Evolutionary conservation across 2,329 filamentous ascomycete species (phyloP), one percentile per base, ranked within the genome.

Genomic region (Colletotrichum sp.): DNA sequence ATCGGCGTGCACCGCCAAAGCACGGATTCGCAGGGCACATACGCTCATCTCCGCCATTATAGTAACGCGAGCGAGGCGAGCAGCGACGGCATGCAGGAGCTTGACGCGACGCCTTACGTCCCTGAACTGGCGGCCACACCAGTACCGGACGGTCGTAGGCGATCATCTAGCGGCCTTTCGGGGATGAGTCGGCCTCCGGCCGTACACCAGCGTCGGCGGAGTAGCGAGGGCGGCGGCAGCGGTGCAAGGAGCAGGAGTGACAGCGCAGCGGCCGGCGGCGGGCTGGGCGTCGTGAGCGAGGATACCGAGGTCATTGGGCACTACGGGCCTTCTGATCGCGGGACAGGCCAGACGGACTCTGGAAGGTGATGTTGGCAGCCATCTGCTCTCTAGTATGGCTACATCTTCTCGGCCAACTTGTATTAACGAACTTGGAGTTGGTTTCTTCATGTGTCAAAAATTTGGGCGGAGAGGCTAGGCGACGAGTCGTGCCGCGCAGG

Each of bases 11-110:
- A 81, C 43, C 79, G 82, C 4, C 78, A 76, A 32, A 87, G 84
- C 77, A 79, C 79, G 34, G 87, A 88, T 63, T 87, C 86, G 4
- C 82, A 84, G 65, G 81, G 79, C 16, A 79, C 78, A 5, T 83
- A 82, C 69, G 77, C 75, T 3, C 87, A 88, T 69, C 81, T 82
- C 61, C 85, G 88, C 3, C 82, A 87, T 7, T 80, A 80, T 59
- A 89, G 87, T 79, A 84, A 87, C 75, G 82, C 84, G 7, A 89
- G 87, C 58, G 87, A 89, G 63, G 80, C 83, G 6, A 84, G 84
- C 56, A 84, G 84, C 58, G 80, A 81, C 6, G 77, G 78, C n/a
- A 79, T 66, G n/a, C 75, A 78, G 4, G 87, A 89, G 75, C 84
- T 89, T 6, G 85, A 84, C 18, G 79, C 62, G 78, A 83, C 18